Conservation (phyloP, 257 asterid genomes). For the Penstemon davidsonii region DNA sequence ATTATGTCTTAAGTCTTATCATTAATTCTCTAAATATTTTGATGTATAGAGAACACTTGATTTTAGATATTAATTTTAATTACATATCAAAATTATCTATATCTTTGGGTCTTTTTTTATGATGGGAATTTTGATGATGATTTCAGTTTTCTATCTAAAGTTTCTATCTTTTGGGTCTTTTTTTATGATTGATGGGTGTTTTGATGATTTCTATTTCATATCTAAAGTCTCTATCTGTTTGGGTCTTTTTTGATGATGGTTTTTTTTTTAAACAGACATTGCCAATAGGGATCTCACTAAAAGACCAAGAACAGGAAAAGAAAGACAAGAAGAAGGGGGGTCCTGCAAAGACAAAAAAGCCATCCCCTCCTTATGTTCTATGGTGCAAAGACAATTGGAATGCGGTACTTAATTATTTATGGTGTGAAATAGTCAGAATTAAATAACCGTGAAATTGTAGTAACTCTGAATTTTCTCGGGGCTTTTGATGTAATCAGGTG, state of each 20-base stretch:
- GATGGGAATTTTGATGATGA: not conserved
- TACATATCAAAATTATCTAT: not conserved
- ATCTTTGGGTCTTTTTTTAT: not conserved
- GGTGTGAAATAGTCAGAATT: not conserved
- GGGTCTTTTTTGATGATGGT: not conserved
- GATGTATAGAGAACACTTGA: not conserved
- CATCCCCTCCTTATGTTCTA: constrained; percentile 66
- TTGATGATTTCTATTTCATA: not conserved
- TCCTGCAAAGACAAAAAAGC: constrained; percentile 50
- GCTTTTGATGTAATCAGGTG: constrained; percentile 44
- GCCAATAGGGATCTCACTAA: constrained; percentile 40
- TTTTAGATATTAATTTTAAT: not conserved
- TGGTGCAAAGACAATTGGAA: constrained; percentile 96
- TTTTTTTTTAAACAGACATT: constrained; percentile 40
- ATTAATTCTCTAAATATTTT: too few species aligned
- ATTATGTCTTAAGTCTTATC: not conserved
- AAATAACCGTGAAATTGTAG: too few species aligned
- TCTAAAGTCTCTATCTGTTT: not conserved
- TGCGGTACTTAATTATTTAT: constrained; percentile 49
- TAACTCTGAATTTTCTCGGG: not conserved
- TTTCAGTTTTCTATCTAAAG: not conserved
- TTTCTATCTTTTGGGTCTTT: not conserved
- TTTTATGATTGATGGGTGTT: constrained; percentile 1
- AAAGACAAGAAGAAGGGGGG: constrained; percentile 64
- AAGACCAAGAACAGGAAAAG: constrained; percentile 64